Evolutionary conservation across 176 grass and related monocot genomes (phyloP).

Genomic region (Hordeum marinum): DNA sequence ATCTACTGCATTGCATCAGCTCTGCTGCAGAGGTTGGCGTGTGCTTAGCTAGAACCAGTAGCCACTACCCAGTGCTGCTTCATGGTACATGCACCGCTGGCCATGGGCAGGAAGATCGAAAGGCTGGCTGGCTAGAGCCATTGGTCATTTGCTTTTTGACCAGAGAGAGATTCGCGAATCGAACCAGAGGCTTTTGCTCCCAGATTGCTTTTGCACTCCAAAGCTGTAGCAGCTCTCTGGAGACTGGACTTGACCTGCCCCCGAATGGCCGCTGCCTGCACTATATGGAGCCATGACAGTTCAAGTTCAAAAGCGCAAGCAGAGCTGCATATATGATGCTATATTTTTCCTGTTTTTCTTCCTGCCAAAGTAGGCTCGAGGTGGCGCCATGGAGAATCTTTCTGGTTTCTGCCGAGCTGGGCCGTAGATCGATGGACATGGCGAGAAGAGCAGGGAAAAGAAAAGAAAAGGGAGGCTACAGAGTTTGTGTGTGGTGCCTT

Average conservation of each 20-base stretch:
- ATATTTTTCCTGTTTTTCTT: not conserved
- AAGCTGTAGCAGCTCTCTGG: slow-evolving; percentile 1
- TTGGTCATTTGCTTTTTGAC: slow-evolving; percentile 27
- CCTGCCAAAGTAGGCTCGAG: not conserved
- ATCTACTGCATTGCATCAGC: not conserved
- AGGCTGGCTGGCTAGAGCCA: not conserved
- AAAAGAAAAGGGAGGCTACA: not conserved
- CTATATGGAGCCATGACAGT: not conserved
- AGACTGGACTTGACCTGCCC: not conserved
- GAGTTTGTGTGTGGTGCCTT: slow-evolving; percentile 15
- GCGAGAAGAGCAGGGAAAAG: not conserved
- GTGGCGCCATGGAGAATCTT: slow-evolving; percentile 30
- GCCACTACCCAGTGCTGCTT: not conserved
- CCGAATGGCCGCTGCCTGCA: not conserved
- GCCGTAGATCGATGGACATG: slow-evolving; percentile 16
- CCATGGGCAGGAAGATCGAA: not conserved
- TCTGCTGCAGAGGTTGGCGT: not conserved
- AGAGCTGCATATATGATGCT: not conserved
- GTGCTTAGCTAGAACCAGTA: not conserved
- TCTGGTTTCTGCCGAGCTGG: slow-evolving; percentile 23
- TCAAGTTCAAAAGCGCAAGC: not conserved
- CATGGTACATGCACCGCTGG: not conserved
- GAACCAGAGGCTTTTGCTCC: slow-evolving; percentile 11
- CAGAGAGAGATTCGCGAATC: slow-evolving; percentile 10
- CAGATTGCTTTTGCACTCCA: not conserved